A percentile compares a stretch with the other conserved stretches of the same genome.
These are phyloP conservation scores for Plenodomus tracheiphilus DNA, from an alignment of 2,329 filamentous ascomycete species.

Conservation along the genomic window DNA sequence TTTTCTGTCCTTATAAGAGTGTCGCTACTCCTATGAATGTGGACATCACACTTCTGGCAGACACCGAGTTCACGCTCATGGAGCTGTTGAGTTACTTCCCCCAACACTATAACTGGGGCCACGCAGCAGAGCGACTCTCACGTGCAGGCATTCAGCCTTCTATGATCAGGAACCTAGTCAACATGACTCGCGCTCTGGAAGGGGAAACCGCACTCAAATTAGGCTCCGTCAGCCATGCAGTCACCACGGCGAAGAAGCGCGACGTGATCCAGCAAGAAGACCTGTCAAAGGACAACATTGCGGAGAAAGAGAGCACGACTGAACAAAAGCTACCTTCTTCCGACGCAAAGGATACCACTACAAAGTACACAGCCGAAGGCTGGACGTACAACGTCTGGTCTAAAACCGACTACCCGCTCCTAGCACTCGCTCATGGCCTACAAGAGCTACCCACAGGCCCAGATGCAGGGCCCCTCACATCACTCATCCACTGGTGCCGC, in stretches of 20 bases:
- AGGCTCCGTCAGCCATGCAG: not conserved
- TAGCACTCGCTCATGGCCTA: constrained; percentile 18
- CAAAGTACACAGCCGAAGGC: constrained; percentile 13
- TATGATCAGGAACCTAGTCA: constrained; percentile 11
- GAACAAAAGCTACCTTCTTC: not conserved
- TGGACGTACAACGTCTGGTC: constrained; percentile 14
- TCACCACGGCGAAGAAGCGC: not conserved
- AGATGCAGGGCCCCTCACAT: constrained; percentile 22
- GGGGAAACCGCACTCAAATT: not conserved
- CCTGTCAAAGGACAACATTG: not conserved
- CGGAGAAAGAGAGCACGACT: not conserved
- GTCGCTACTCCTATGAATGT: constrained; percentile 14
- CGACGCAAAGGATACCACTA: not conserved
- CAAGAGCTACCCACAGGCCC: constrained; percentile 9
- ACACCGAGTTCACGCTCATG: constrained; percentile 17
- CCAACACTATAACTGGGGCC: constrained; percentile 17
- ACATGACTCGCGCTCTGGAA: constrained; percentile 12
- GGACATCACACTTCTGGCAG: constrained; percentile 14
- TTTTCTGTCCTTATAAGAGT: constrained; percentile 20
- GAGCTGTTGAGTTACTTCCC: constrained; percentile 23
- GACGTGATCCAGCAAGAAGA: not conserved
- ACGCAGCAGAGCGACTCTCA: constrained; percentile 8
- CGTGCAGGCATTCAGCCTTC: not conserved
- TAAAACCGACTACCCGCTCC: constrained; percentile 20
- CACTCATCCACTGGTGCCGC: constrained; percentile 14